These are phyloP conservation scores for Lepidium sativum DNA, from an alignment of 345 rosid genomes.

Conservation along the genomic window DNA sequence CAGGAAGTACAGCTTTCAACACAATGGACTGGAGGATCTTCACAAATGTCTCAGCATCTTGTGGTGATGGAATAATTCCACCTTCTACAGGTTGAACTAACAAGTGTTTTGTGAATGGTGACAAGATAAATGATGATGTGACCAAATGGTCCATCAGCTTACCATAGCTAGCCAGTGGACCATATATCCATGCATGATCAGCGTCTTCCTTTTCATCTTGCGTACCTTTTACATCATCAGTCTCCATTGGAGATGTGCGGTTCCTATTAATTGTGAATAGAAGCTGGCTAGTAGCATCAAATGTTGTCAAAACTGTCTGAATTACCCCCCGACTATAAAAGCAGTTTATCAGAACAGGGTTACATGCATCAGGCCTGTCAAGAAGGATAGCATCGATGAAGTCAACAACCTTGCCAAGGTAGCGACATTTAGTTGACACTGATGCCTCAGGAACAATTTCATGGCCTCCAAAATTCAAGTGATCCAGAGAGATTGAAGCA, in stretches of 20 bases:
- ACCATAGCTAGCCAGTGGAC: slow-evolving; percentile 86
- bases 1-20: slow-evolving; percentile 83
- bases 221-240: slow-evolving; percentile 59
- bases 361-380: slow-evolving; percentile 87
- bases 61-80: slow-evolving; percentile 62
- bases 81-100: slow-evolving; percentile 65
- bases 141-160: slow-evolving; percentile 93
- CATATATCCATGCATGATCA: slow-evolving; percentile 82
- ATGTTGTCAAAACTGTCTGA: slow-evolving; percentile 78
- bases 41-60: slow-evolving; percentile 84
- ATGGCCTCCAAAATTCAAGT: slow-evolving; percentile 70
- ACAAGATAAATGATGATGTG: slow-evolving; percentile 78
- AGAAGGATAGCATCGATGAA: slow-evolving; percentile 77
- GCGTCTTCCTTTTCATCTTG: slow-evolving; percentile 58
- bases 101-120: slow-evolving; percentile 79
- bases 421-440: slow-evolving; percentile 82
- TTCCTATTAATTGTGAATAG: slow-evolving; percentile 61
- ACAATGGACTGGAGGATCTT: slow-evolving; percentile 91
- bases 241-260: slow-evolving; percentile 83
- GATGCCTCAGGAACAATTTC: slow-evolving; percentile 46
- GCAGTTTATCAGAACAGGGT: slow-evolving; percentile 73
- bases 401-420: slow-evolving; percentile 87
- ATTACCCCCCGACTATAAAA: slow-evolving; percentile 73
- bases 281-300: slow-evolving; percentile 92
- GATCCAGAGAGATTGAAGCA: slow-evolving; percentile 71